phyloP scores from a whole-genome alignment of 305 asterid species.

The Salvia sclarea region DNA sequence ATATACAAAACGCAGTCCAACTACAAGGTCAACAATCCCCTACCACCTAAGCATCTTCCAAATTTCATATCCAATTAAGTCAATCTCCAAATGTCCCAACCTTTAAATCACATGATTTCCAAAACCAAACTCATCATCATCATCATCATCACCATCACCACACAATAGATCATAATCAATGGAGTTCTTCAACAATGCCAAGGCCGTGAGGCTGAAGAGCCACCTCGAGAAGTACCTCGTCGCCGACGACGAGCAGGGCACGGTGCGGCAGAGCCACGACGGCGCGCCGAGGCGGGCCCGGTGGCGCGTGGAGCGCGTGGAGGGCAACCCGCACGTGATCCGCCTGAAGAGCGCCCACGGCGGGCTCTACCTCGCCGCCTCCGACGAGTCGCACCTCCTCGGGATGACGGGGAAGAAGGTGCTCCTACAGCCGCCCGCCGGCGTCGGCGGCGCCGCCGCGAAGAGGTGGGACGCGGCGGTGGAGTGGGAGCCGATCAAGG shows the following conservation, averaged over 20 bases:
- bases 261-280: slow-evolving; percentile 64
- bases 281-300: slow-evolving; percentile 56
- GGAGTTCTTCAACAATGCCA: slow-evolving; percentile 79
- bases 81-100: not conserved
- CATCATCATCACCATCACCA: not conserved
- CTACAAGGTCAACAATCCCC: slow-evolving; percentile 19
- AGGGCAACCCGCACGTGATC: slow-evolving; percentile 50
- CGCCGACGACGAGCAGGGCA: slow-evolving; percentile 59
- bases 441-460: no score
- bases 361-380: slow-evolving; percentile 61
- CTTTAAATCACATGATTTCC: not conserved
- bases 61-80: slow-evolving; percentile 12
- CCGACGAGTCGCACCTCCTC: slow-evolving; percentile 53
- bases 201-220: slow-evolving; percentile 57
- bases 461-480: slow-evolving; percentile 30
- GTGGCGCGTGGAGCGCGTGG: slow-evolving; percentile 67
- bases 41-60: slow-evolving; percentile 24
- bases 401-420: slow-evolving; percentile 77
- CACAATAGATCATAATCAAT: slow-evolving; percentile 32
- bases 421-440: slow-evolving; percentile 44
- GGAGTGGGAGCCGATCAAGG: slow-evolving; percentile 88
- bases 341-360: slow-evolving; percentile 65
- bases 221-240: slow-evolving; percentile 64
- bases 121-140: slow-evolving; percentile 17
- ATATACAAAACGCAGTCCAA: not conserved